A percentile compares a stretch with the other conserved stretches of the same genome.
These are phyloP conservation scores for Trichophyton simii DNA, from an alignment of 2,329 filamentous ascomycete species.

Conservation along the genomic window DNA sequence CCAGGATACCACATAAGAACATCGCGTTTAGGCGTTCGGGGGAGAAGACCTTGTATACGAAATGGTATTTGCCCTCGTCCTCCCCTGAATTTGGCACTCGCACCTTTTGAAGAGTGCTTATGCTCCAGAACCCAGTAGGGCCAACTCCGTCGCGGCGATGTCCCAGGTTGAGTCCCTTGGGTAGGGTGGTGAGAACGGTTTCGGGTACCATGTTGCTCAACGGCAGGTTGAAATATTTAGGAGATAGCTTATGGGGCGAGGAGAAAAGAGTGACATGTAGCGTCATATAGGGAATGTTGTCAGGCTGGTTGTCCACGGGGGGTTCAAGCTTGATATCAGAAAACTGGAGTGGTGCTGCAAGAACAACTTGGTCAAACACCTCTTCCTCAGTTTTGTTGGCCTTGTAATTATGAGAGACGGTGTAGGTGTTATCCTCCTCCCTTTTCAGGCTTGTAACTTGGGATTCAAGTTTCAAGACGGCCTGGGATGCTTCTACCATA, in stretches of 20 bases:
- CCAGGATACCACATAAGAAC: constrained; percentile 41
- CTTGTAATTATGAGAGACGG: constrained; percentile 28
- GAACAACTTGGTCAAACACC: constrained; percentile 63
- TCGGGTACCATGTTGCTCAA: constrained; percentile 46
- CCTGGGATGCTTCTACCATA: constrained; percentile 57
- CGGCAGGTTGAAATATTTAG: constrained; percentile 57
- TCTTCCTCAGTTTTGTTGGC: constrained; percentile 15
- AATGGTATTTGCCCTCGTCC: constrained; percentile 30
- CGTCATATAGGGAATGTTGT: constrained; percentile 70
- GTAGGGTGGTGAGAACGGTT: constrained; percentile 72
- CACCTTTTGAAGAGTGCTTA: constrained; percentile 58
- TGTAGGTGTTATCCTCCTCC: constrained; percentile 30
- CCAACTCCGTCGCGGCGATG: constrained; percentile 47
- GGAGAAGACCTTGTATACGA: constrained; percentile 57
- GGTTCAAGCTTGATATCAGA: constrained; percentile 49
- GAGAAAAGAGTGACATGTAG: constrained; percentile 86
- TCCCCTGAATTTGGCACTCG: constrained; percentile 41
- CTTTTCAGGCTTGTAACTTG: constrained; percentile 49
- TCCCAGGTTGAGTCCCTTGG: constrained; percentile 35
- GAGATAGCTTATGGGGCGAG: constrained; percentile 58
- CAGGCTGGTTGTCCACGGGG: constrained; percentile 43
- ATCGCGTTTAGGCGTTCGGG: constrained; percentile 35
- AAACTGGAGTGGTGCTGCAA: constrained; percentile 76
- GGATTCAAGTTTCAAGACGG: constrained; percentile 53
- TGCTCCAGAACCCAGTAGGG: constrained; percentile 68